Conservation (phyloP, 257 asterid genomes). For the Solanum chilense region DNA sequence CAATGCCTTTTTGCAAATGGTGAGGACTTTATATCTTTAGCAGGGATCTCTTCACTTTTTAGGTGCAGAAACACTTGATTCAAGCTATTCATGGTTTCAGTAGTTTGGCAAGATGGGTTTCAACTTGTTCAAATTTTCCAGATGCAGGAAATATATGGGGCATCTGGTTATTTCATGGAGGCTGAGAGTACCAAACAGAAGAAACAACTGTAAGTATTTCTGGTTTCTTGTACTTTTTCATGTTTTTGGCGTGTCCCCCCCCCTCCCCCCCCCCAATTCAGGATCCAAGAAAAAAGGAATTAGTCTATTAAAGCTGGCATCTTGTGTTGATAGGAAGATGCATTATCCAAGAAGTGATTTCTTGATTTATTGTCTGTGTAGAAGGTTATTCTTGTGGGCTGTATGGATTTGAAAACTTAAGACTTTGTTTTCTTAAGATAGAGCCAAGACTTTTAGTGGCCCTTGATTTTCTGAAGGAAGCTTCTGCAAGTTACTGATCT, state of each 20-base stretch:
- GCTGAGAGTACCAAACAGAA: constrained; percentile 25
- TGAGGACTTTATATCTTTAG: not conserved
- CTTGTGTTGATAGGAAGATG: not conserved
- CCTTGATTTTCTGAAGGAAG: not conserved
- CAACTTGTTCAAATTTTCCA: constrained; percentile 9
- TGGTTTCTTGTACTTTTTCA: not conserved
- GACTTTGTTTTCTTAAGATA: not conserved
- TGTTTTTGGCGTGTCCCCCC: not conserved
- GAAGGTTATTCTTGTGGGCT: not conserved
- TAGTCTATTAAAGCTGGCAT: not conserved
- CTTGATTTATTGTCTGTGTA: not conserved
- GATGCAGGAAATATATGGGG: constrained; percentile 88
- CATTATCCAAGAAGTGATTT: not conserved
- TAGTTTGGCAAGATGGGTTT: not conserved
- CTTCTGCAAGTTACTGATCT: not conserved
- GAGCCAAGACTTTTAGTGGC: not conserved
- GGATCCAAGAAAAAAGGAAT: not conserved
- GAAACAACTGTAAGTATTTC: constrained; percentile 27
- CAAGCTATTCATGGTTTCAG: not conserved
- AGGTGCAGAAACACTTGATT: not conserved
- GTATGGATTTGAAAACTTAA: not conserved
- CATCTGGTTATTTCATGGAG: constrained; percentile 73
- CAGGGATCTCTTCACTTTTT: not conserved
- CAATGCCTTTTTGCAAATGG: not conserved
- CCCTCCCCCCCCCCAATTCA: no score